A percentile compares a stretch with the other conserved stretches of the same genome.
Evolutionary conservation across 352 stramenopile species (phyloP).

Genomic region (Plasmopara halstedii): DNA sequence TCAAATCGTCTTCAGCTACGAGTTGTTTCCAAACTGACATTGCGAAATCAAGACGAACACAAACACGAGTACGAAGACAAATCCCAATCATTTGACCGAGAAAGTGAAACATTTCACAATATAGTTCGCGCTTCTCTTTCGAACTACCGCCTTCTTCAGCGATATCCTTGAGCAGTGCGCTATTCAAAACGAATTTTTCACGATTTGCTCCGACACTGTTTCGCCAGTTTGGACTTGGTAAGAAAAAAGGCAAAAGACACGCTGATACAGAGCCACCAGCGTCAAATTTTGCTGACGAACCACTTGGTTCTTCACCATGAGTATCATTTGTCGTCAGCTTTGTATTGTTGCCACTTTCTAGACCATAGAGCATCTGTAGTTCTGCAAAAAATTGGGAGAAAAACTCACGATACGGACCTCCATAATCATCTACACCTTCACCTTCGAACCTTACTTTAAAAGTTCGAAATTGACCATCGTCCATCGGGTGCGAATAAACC

Average conservation of each 20-base stretch:
- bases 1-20: conserved; percentile 34
- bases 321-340: conserved; percentile 1
- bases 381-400: conserved; percentile 83
- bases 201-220: conserved; percentile 71
- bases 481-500: conserved; percentile 89
- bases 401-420: conserved; percentile 90
- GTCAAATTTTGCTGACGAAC: conserved; percentile 16
- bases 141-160: conserved; percentile 24
- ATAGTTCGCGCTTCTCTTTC: conserved; percentile 48
- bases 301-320: conserved; percentile 7
- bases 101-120: conserved; percentile 85
- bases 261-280: conserved; percentile 9
- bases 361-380: conserved; percentile 38
- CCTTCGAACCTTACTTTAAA: conserved; percentile 95
- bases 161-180: conserved; percentile 8
- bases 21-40: conserved; percentile 71
- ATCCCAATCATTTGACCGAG: conserved; percentile 87
- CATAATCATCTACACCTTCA: conserved; percentile 92
- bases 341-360: conserved; percentile 1
- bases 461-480: conserved; percentile 82
- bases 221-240: conserved; percentile 83
- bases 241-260: conserved; percentile 78
- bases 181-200: conserved; percentile 84
- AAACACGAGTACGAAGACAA: conserved; percentile 74
- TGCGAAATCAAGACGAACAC: conserved; percentile 63